Evolutionary conservation across 139 green algal genomes (phyloP), one percentile per base, ranked within the genome.

Genomic region (Asterochloris erici): DNA sequence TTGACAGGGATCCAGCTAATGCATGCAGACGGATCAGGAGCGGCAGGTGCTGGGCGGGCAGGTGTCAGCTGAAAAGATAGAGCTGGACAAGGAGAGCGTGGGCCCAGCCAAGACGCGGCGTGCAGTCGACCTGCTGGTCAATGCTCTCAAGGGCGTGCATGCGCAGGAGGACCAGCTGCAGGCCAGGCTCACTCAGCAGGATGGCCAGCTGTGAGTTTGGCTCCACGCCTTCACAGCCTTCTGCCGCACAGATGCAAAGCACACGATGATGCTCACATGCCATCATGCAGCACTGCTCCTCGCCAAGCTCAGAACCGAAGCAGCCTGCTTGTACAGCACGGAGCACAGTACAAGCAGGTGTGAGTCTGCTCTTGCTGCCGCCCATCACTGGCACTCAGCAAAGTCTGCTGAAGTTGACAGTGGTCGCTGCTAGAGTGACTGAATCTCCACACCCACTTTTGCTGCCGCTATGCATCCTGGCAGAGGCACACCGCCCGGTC

Each of bases 151-250:
- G 71, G 60, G 70, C 0, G 0, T 89, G 78, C 85, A 90, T 73
- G 77, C 86, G 64, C 86, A 92, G 81, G 84, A 93, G 82, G 82
- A 78, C 0, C 38, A 81, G 23, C 38, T 82, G 61, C 73, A 92
- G n/a, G 81, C 79, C 24, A 75, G 83, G 47, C 82, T 90, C 63
- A 83, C 91, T 19, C 38, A 76, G 60, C 63, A 83, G 29, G 62
- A 74, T 28, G 0, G 16, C 54, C 47, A 61, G 54, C 54, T 82
- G 79, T 86, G 64, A 77, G 38, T 68, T 38, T 77, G 69, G 9
- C 24, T 71, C 62, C 38, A 16, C 47, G 15, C 71, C 47, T 77
- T 77, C 47, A 28, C 16, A 60, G 13, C 15, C 73, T 23, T 71
- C 17, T 26, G 66, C 66, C 21, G 66, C 21, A 24, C 66, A 71